Base-by-base conservation (phyloP, 2,329 filamentous ascomycete genomes). In the Spiromastix sp. region DNA sequence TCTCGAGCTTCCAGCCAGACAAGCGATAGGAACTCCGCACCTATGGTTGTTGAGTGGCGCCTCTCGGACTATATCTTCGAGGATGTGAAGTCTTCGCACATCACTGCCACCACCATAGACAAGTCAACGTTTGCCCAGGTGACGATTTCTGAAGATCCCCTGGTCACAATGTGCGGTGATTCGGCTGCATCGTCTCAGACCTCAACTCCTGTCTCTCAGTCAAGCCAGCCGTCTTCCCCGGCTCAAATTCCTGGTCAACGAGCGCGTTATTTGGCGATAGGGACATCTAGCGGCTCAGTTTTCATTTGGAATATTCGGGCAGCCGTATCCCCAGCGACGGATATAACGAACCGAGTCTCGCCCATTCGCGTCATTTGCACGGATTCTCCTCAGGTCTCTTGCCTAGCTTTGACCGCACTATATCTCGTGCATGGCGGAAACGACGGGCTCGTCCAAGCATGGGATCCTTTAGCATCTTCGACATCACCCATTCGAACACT, bases 341-440 rank as follows among this genome's bases (percentile, higher is more conserved):
- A 71, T 28, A 57, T 73, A 3, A 56, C 65, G 18, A 79, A 80
- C 42, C 67, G 64, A 4, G 63, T 93, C 28, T 64, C 71, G 9
- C 84, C 89, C 1, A 52, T 93, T n/a, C 78, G 85, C 18, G 69
- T 81, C 33, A 87, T 96, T 30, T 77, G 87, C 48, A 96, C 91
- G 0, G 85, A 93, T 30, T 96, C 89, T 0, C 86, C 89, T 0
- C 74, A 85, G 52, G 78, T 96, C 12, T 84, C 86, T 0, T 85
- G 79, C 41, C 60, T 98, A 11, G 91, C 81, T 4, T 57, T 94
- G 30, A 85, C 86, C 1, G 82, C 85, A 2, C 66, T 98, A 11
- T 93, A 93, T 52, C 63, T 98, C 11, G 82, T 96, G 5, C 85
- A 94, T 55, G 91, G 91, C 32, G 91, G 91, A 17, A 94, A 83